Evolutionary conservation across 1,284 basidiomycete genomes (phyloP), one percentile per base, ranked within the genome.

Genomic region (Sanghuangporus weigelae): DNA sequence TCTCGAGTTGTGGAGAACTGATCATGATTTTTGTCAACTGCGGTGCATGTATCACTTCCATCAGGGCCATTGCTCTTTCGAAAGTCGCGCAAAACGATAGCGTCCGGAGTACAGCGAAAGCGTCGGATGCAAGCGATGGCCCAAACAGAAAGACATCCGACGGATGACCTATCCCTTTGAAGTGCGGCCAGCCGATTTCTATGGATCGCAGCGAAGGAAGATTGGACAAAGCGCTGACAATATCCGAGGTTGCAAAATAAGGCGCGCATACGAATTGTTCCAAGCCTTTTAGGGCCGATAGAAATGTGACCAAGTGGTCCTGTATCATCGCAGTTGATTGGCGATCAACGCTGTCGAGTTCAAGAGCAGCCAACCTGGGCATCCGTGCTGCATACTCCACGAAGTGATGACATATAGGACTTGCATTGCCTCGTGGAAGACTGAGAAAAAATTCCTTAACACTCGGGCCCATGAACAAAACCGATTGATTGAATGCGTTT

Each of bases 21-120:
- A 87, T 64, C 65, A 80, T 83, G 19, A 89, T 71, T n/a, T 72
- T 73, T 0, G 78, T 81, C 35, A 89, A 79, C 3, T 70, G 68
- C 0, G 86, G 84, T 0, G 79, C 75, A 61, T 77, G 81, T 2
- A 72, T 69, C 2, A 71, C 70, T 16, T 73, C 71, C 50, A 87
- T 71, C 71, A 87, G 83, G 3, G 68, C 71, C 2, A 77, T 72
- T n/a, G 81, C 73, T 60, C 83, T 77, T 2, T 72, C 70, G 19
- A 85, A 73, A 19, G 72, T 68, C 2, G 75, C 76, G 40, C 78
- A 79, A 40, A 84, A 68, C 3, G 77, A 81, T 46, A 86, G 74
- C 62, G 86, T 84, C 68, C 73, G 78, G 4, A 89, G 74, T 0
- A 76, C 71, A 0, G 82, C 82, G 69, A 88, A 89, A 0, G 82